A percentile compares a stretch with the other conserved stretches of the same genome.
Conservation (phyloP, 75 land plant species). For the Sequoiadendron giganteum region DNA sequence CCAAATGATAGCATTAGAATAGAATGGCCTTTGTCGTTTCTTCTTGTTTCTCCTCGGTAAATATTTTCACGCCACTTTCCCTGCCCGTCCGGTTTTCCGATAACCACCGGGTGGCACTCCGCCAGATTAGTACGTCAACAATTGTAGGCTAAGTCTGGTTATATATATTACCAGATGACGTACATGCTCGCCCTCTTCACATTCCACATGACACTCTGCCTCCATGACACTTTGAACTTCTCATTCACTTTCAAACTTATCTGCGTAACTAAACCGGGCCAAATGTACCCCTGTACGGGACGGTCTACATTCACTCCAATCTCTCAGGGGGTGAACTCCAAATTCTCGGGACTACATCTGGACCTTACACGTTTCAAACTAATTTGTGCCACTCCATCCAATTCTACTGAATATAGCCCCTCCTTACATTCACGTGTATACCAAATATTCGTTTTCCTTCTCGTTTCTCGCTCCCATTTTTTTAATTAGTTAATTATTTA, state of each 20-base stretch:
- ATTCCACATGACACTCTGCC: constrained; percentile 7
- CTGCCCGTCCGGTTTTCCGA: neutral
- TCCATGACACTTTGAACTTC: neutral
- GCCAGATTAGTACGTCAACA: neutral
- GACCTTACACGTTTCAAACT: neutral
- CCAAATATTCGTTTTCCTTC: neutral
- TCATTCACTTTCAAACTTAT: too few relatives aligned
- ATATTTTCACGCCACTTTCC: neutral
- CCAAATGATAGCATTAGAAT: neutral
- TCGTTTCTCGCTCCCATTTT: neutral
- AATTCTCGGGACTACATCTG: neutral
- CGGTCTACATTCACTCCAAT: too few relatives aligned
- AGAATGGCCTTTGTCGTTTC: neutral
- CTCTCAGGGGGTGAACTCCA: too few relatives aligned
- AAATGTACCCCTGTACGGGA: too few relatives aligned
- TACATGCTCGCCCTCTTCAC: neutral
- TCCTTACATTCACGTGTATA: constrained; percentile 2
- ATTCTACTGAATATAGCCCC: too few relatives aligned
- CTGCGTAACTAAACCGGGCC: too few relatives aligned
- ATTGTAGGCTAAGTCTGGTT: neutral
- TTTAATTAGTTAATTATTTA: neutral
- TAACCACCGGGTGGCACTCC: neutral
- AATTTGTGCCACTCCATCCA: too few relatives aligned
- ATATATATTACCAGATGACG: neutral
- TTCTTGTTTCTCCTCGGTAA: neutral